Evolutionary conservation across 2,329 filamentous ascomycete species (phyloP).

Genomic region (Trichoderma sp.): DNA sequence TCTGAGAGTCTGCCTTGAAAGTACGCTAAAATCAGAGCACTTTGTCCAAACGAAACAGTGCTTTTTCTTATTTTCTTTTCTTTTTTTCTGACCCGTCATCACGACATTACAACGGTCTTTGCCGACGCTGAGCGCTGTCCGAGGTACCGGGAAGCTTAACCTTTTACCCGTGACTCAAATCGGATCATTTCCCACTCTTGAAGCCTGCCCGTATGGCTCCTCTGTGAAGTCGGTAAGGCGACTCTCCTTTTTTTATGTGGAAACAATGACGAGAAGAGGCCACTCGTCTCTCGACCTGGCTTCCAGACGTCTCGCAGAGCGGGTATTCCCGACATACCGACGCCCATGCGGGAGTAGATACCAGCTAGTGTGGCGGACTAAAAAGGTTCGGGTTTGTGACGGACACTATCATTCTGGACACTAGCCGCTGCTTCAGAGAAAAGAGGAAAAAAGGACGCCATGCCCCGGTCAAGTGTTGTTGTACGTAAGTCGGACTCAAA

Average conservation of each 20-base stretch:
- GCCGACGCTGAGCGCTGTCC: neutral
- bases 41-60: neutral
- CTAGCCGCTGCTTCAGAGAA: neutral
- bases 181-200: slow-evolving; percentile 11
- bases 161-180: slow-evolving; percentile 13
- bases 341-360: slow-evolving; percentile 4
- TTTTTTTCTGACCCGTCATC: neutral
- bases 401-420: neutral
- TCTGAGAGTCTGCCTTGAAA: neutral
- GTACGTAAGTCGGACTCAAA: neutral
- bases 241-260: slow-evolving; percentile 18
- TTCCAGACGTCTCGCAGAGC: slow-evolving; percentile 6
- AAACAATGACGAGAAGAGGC: slow-evolving; percentile 8
- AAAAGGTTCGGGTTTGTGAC: neutral
- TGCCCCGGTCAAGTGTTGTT: neutral
- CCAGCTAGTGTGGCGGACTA: slow-evolving; percentile 1
- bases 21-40: neutral
- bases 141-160: neutral
- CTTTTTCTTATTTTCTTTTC: neutral
- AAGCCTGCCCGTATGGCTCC: neutral
- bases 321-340: slow-evolving; percentile 16
- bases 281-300: neutral
- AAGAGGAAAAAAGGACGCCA: neutral
- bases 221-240: slow-evolving; percentile 14
- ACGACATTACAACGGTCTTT: neutral